Percentiles rank a stretch among this genome's conserved stretches.
Conservation (phyloP, 352 stramenopile species). For the Phytopythium oedochilum region DNA sequence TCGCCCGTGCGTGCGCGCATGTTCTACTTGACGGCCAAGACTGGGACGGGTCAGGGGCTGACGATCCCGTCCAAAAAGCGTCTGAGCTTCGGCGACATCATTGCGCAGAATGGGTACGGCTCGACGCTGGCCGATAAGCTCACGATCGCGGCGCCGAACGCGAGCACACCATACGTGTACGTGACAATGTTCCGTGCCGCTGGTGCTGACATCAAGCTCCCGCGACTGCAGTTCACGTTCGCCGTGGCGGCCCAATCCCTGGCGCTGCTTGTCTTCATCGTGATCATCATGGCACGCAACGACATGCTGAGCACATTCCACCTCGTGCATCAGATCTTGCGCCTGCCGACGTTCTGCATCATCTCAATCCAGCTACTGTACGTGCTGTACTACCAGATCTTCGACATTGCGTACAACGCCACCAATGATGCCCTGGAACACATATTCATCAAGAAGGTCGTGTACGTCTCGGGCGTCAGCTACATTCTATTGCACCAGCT, state of each 20-base stretch:
- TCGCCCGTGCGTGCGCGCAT: constrained; percentile 17
- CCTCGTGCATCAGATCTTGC: constrained; percentile 25
- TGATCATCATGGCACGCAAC: constrained; percentile 19
- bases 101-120: constrained; percentile 23
- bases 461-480: constrained; percentile 25
- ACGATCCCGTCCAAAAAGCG: constrained; percentile 24
- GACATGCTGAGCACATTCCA: constrained; percentile 21
- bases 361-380: constrained; percentile 31
- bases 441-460: constrained; percentile 28
- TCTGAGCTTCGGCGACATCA: constrained; percentile 30
- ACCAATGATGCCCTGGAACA: constrained; percentile 10
- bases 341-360: constrained; percentile 30
- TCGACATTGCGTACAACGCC: constrained; percentile 23
- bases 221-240: constrained; percentile 30
- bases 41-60: constrained; percentile 15
- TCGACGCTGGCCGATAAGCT: constrained; percentile 25
- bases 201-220: constrained; percentile 17
- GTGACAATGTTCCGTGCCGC: constrained; percentile 25
- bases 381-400: constrained; percentile 40
- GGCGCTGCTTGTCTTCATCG: constrained; percentile 22
- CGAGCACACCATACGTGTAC: constrained; percentile 17
- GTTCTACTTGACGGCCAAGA: constrained; percentile 26
- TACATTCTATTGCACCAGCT: constrained; percentile 32
- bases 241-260: constrained; percentile 29
- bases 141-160: constrained; percentile 17